phyloP scores from a whole-genome alignment of 2,329 filamentous ascomycete species.

The Diaporthe longicolla region DNA sequence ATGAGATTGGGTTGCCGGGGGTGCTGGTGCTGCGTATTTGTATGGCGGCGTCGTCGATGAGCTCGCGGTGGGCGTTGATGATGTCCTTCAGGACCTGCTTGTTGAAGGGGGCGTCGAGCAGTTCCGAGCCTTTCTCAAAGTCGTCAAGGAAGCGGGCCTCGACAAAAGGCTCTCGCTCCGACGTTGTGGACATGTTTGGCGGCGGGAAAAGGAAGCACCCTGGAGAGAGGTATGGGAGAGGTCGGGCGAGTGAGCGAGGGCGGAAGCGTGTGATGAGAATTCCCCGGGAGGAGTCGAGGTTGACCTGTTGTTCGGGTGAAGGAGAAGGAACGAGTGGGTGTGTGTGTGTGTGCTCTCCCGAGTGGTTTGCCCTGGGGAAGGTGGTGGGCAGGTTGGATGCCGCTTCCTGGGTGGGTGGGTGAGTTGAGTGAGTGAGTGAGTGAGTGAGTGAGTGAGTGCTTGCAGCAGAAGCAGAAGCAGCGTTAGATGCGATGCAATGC shows the following conservation, averaged over 20 bases:
- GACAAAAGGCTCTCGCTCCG: conserved; percentile 40
- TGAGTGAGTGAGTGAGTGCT: background rate
- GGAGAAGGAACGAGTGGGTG: background rate
- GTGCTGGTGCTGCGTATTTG: conserved; percentile 33
- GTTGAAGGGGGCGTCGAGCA: conserved; percentile 33
- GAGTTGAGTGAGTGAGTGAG: background rate
- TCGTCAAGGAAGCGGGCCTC: conserved; percentile 42
- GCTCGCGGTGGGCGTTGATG: conserved; percentile 38
- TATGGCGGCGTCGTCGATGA: conserved; percentile 40
- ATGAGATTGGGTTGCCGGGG: conserved; percentile 21
- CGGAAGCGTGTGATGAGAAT: no score
- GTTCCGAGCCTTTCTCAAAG: conserved; percentile 25
- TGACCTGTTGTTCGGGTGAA: background rate
- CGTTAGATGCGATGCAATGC: background rate
- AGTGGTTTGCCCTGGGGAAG: background rate
- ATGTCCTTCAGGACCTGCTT: conserved; percentile 30
- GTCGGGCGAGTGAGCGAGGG: background rate
- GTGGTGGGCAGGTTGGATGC: background rate
- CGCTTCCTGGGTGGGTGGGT: no score
- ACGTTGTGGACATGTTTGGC: conserved; percentile 38
- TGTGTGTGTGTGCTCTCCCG: no score
- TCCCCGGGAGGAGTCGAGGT: no score
- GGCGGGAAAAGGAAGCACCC: background rate
- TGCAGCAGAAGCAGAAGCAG: background rate
- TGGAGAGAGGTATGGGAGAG: background rate